Percentiles rank a stretch among this genome's conserved stretches.
Evolutionary conservation across 305 asterid species (phyloP).

Genomic region (Fraxinus baroniana): DNA sequence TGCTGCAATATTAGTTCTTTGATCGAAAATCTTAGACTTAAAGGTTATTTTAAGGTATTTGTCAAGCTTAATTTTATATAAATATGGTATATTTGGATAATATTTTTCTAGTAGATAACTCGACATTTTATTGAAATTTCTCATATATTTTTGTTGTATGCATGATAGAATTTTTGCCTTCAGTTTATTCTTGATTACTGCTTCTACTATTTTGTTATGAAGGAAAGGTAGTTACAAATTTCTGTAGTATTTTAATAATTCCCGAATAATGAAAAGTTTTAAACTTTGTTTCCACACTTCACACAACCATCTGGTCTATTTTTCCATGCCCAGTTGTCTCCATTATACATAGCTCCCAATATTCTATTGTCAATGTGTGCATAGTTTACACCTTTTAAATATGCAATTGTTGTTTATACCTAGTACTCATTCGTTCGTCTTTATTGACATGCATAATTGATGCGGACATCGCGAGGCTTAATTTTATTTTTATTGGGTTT

Average conservation of each 20-base stretch:
- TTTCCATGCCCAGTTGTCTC: background rate
- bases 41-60: background rate
- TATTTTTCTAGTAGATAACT: background rate
- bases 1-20: slow-evolving; percentile 1
- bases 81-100: background rate
- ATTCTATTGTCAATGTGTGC: background rate
- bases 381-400: background rate
- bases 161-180: background rate
- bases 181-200: background rate
- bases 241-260: background rate
- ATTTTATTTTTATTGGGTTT: too few species aligned
- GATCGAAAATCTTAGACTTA: background rate
- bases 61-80: background rate
- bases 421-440: background rate
- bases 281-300: background rate
- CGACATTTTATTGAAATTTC: background rate
- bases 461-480: too few species aligned
- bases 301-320: background rate
- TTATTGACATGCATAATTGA: background rate
- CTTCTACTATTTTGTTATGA: background rate
- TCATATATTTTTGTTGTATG: background rate
- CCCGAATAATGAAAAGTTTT: background rate
- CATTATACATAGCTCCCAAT: background rate
- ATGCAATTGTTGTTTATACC: background rate
- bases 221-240: background rate